Evolutionary conservation across 495 filamentous ascomycete genomes (phyloP).

Genomic region (Amorphotheca resinae): DNA sequence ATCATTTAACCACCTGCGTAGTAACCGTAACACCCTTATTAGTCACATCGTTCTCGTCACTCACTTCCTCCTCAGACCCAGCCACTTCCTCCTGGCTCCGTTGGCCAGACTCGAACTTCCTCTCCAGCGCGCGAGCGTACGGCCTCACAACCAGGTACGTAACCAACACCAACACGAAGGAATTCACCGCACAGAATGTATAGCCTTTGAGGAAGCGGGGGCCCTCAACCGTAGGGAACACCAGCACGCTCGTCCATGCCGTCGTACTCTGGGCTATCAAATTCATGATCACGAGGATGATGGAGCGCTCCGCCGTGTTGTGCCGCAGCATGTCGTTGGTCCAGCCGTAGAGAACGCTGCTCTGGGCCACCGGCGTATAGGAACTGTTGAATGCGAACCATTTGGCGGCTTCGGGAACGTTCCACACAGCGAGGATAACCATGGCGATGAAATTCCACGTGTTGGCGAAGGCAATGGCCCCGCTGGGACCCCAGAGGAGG

Average conservation of each 20-base stretch:
- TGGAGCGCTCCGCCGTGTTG: conserved; percentile 4
- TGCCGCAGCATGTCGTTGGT: conserved; percentile 13
- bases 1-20: too few species aligned
- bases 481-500: conserved; percentile 9
- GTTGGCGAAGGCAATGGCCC: conserved; percentile 18
- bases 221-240: conserved; percentile 17
- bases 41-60: too few species aligned
- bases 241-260: conserved; percentile 24
- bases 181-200: conserved; percentile 6
- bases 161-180: conserved; percentile 1
- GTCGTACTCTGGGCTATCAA: conserved; percentile 30
- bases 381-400: conserved; percentile 21
- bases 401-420: conserved; percentile 20
- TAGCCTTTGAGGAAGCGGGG: conserved; percentile 21
- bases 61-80: too few species aligned
- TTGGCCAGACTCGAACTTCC: too few species aligned
- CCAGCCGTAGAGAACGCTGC: conserved; percentile 19
- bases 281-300: conserved; percentile 28
- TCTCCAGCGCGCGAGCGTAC: too few species aligned
- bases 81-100: too few species aligned
- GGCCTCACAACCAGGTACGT: conserved; percentile 4
- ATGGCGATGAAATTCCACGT: conserved; percentile 14
- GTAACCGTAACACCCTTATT: too few species aligned
- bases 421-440: conserved; percentile 19
- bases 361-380: conserved; percentile 16